These are phyloP conservation scores for Mrakia blollopis DNA, from an alignment of 768 basidiomycete genomes.

Conservation along the genomic window DNA sequence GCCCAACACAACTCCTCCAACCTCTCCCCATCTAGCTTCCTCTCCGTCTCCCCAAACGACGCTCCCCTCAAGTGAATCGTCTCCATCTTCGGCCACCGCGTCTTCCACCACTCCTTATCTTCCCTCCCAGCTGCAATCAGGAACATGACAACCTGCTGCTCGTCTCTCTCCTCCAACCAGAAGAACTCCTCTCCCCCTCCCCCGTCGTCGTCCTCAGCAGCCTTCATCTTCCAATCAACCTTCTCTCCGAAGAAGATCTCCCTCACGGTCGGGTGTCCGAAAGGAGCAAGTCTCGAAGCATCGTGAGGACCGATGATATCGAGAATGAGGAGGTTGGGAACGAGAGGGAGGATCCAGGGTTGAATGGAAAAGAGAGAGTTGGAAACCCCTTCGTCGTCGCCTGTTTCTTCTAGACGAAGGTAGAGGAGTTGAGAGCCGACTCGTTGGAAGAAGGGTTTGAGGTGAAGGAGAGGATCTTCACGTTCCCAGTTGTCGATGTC, in stretches of 20 bases:
- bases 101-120: neutral
- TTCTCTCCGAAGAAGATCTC: conserved; percentile 1
- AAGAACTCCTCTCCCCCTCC: neutral
- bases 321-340: neutral
- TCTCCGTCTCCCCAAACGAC: neutral
- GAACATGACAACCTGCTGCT: neutral
- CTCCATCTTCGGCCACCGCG: neutral
- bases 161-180: neutral
- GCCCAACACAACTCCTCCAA: neutral
- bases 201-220: neutral
- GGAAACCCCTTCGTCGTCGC: neutral
- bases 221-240: neutral
- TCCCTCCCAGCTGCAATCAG: neutral
- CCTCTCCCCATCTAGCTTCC: neutral
- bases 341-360: neutral
- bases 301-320: neutral
- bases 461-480: neutral
- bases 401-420: neutral
- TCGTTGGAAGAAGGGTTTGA: neutral
- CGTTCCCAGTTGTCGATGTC: neutral
- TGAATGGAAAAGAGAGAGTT: neutral
- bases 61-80: neutral
- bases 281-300: neutral
- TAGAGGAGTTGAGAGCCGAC: neutral
- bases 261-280: neutral